phyloP scores from a whole-genome alignment of 2,329 filamentous ascomycete genomes.

The Curvularia eragrostidis region DNA sequence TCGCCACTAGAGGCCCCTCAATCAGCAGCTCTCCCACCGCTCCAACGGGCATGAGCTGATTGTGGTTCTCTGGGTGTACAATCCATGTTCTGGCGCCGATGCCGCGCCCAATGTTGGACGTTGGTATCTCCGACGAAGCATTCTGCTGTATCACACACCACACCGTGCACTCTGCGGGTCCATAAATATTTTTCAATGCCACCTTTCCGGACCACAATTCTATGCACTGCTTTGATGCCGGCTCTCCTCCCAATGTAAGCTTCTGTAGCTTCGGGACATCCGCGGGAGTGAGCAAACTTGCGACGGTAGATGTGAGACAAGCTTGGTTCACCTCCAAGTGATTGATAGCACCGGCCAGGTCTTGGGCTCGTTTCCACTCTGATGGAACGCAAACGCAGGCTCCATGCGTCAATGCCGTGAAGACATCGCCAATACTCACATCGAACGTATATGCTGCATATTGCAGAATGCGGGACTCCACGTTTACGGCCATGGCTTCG shows the following conservation, averaged over 20 bases:
- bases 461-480: slow-evolving; percentile 53
- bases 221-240: background rate
- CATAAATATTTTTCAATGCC: too few species aligned
- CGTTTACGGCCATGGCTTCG: slow-evolving; percentile 53
- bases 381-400: slow-evolving; percentile 61
- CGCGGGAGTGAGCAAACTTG: slow-evolving; percentile 53
- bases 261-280: slow-evolving; percentile 51
- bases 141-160: background rate
- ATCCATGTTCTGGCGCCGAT: background rate
- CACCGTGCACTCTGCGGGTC: too few species aligned
- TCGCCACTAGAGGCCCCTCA: slow-evolving; percentile 9
- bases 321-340: slow-evolving; percentile 16
- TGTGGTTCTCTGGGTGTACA: background rate
- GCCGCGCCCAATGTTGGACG: background rate
- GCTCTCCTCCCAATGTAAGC: slow-evolving; percentile 53
- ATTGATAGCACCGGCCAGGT: slow-evolving; percentile 51
- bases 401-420: slow-evolving; percentile 56
- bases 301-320: slow-evolving; percentile 64
- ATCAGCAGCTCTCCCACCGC: slow-evolving; percentile 16
- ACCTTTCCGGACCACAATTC: background rate
- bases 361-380: slow-evolving; percentile 59
- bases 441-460: slow-evolving; percentile 58
- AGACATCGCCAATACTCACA: slow-evolving; percentile 58
- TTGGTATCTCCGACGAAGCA: background rate
- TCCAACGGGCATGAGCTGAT: slow-evolving; percentile 8